Conservation (phyloP, 495 filamentous ascomycete species). For the Melanomma pulvis-pyrius region DNA sequence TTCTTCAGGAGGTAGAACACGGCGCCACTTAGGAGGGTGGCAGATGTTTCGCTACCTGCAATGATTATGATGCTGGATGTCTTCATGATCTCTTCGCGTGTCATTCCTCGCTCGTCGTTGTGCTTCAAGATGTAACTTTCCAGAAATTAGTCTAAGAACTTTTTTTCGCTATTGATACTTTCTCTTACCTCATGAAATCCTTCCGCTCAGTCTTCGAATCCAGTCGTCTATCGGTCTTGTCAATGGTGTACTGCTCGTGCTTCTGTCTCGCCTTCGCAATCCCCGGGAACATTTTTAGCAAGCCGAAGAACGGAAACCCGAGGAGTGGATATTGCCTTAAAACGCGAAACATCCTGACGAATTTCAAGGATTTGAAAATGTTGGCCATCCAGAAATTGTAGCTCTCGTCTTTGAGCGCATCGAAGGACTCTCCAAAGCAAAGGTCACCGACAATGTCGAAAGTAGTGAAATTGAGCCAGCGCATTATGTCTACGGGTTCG, state of each 20-base stretch:
- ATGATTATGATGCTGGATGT: neutral
- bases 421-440: neutral
- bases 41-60: constrained; percentile 41
- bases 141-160: neutral
- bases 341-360: neutral
- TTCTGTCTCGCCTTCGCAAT: neutral
- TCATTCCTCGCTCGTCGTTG: neutral
- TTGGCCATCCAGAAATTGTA: constrained; percentile 6
- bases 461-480: constrained; percentile 11
- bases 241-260: neutral
- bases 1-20: constrained; percentile 28
- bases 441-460: constrained; percentile 10
- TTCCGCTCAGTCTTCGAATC: neutral
- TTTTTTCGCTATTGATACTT: neutral
- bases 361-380: neutral
- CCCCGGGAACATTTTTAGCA: constrained; percentile 1
- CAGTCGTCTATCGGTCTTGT: neutral
- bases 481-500: constrained; percentile 2
- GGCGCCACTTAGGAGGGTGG: constrained; percentile 31
- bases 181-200: neutral
- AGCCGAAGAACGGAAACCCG: neutral
- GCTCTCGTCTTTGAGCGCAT: neutral
- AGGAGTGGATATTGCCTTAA: neutral
- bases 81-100: neutral
- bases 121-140: neutral